These are phyloP conservation scores for Daldinia childiae DNA, from an alignment of 495 filamentous ascomycete species.

Conservation along the genomic window DNA sequence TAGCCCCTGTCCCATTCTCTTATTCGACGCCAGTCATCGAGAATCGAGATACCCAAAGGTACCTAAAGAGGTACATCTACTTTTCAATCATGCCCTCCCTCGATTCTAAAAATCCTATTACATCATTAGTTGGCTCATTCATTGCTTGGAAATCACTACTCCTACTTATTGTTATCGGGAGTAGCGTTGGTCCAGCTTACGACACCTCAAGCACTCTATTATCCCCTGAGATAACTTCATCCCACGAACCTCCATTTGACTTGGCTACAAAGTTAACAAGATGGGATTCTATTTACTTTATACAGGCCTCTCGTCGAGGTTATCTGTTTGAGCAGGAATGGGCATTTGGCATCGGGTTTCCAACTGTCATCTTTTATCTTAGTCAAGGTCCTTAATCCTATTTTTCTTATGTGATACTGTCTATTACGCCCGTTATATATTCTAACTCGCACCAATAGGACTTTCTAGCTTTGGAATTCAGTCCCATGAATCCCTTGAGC, in stretches of 20 bases:
- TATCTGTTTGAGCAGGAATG: constrained; percentile 95
- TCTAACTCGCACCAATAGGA: constrained; percentile 16
- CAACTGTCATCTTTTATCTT: constrained; percentile 58
- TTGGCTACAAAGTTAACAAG: constrained; percentile 69
- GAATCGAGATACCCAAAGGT: background rate
- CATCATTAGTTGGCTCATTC: constrained; percentile 53
- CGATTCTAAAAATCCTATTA: constrained; percentile 38
- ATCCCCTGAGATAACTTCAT: constrained; percentile 46
- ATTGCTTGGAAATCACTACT: constrained; percentile 78
- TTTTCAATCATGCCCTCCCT: constrained; percentile 34
- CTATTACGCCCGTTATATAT: background rate
- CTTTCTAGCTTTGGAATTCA: constrained; percentile 32
- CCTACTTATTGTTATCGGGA: constrained; percentile 66
- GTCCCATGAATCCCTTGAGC: constrained; percentile 39
- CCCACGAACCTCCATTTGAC: constrained; percentile 66
- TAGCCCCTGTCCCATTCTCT: background rate
- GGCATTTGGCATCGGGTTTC: constrained; percentile 84
- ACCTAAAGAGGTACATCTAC: background rate
- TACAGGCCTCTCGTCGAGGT: constrained; percentile 71
- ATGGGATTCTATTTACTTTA: constrained; percentile 95
- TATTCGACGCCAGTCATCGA: background rate
- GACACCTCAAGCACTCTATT: constrained; percentile 85
- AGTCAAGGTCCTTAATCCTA: constrained; percentile 46
- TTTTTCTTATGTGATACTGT: constrained; percentile 7
- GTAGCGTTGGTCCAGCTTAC: constrained; percentile 78